A percentile compares a stretch with the other conserved stretches of the same genome.
Evolutionary conservation across 1,284 basidiomycete species (phyloP).

Genomic region (Violaceomyces palustris): DNA sequence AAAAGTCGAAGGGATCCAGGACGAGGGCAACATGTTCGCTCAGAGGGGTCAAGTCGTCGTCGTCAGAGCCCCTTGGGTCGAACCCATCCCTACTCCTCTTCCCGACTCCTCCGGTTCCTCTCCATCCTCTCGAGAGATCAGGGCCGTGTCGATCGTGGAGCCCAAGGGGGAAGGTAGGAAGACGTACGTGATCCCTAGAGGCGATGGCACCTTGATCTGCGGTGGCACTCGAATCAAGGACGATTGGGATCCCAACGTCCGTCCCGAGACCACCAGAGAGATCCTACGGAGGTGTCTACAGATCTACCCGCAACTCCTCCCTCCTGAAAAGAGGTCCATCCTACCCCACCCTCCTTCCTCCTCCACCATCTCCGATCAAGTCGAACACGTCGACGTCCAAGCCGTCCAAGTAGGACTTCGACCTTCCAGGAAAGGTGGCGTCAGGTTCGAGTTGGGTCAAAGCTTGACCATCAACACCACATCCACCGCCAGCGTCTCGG

Average conservation of each 20-base stretch:
- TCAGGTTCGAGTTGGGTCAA: constrained; percentile 14
- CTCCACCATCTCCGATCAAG: no score
- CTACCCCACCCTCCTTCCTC: constrained; percentile 2
- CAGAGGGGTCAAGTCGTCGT: constrained; percentile 42
- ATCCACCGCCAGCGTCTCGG: no score
- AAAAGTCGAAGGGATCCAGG: constrained; percentile 17
- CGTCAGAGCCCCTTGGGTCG: constrained; percentile 35
- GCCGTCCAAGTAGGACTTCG: constrained; percentile 35
- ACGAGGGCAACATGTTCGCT: no score
- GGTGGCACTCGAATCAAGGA: constrained; percentile 38
- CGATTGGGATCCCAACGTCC: constrained; percentile 15
- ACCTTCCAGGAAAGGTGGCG: constrained; percentile 29
- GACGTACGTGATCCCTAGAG: constrained; percentile 38
- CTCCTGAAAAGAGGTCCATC: constrained; percentile 1
- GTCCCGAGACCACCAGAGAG: constrained; percentile 21
- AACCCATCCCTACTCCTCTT: no score
- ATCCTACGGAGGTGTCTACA: constrained; percentile 28
- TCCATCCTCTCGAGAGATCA: no score
- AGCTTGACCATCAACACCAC: no score
- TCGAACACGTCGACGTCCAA: constrained; percentile 27
- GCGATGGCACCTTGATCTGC: constrained; percentile 36
- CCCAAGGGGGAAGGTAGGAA: constrained; percentile 27
- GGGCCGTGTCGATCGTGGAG: constrained; percentile 13
- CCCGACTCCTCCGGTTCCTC: no score
- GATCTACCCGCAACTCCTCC: constrained; percentile 16